Evolutionary conservation across 352 stramenopile genomes (phyloP).

Genomic region (Phytophthora uliginosa): DNA sequence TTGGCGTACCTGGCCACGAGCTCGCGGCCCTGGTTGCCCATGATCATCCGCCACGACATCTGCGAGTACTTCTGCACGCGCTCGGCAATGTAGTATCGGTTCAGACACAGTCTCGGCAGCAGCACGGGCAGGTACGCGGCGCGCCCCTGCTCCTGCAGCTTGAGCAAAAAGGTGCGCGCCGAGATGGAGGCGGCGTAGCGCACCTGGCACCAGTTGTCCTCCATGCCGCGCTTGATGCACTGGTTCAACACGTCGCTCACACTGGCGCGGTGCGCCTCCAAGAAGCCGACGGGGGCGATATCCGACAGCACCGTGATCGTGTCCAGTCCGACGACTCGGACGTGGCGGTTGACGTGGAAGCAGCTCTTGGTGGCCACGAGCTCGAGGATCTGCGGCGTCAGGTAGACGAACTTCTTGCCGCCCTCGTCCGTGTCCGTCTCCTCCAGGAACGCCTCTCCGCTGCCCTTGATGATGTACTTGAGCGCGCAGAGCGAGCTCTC

Average conservation of each 20-base stretch:
- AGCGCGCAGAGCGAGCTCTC: conserved; percentile 93
- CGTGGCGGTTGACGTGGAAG: conserved; percentile 97
- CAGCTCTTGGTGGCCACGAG: conserved; percentile 82
- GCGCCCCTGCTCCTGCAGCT: conserved; percentile 69
- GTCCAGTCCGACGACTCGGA: conserved; percentile 90
- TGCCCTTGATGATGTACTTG: conserved; percentile 89
- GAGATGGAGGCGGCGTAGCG: conserved; percentile 96
- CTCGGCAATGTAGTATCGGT: conserved; percentile 97
- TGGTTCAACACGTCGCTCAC: conserved; percentile 66
- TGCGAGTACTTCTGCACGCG: conserved; percentile 97
- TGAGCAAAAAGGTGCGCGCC: conserved; percentile 88
- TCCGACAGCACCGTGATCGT: conserved; percentile 83
- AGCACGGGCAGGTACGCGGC: conserved; percentile 82
- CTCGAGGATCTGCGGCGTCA: conserved; percentile 72
- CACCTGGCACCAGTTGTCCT: conserved; percentile 99
- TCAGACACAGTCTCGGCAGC: conserved; percentile 97
- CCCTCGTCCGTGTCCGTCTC: background rate
- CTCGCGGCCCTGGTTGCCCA: conserved; percentile 82
- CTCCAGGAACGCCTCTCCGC: conserved; percentile 73
- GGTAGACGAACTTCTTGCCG: conserved; percentile 56
- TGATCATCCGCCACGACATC: conserved; percentile 95
- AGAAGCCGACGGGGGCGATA: conserved; percentile 51
- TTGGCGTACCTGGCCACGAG: conserved; percentile 90
- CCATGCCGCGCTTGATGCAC: conserved; percentile 85
- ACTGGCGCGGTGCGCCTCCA: conserved; percentile 46